Conservation (phyloP, 345 rosid species). For the Adansonia digitata region DNA sequence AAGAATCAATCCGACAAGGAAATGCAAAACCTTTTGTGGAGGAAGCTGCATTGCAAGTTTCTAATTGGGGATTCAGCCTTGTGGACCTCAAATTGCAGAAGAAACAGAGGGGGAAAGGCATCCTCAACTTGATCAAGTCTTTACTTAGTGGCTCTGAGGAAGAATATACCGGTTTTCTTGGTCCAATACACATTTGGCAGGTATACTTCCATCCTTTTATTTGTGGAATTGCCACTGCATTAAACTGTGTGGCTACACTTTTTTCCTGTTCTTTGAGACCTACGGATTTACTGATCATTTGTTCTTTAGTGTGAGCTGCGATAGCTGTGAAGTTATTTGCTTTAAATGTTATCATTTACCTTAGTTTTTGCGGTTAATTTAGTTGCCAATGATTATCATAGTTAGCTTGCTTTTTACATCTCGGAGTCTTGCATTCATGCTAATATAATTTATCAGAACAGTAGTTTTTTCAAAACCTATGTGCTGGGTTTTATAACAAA, state of each 20-base stretch:
- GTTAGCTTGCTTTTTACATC: neutral
- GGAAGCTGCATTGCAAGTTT: constrained; percentile 61
- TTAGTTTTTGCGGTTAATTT: neutral
- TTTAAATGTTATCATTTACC: neutral
- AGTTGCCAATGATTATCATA: neutral
- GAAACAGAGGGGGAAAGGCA: constrained; percentile 40
- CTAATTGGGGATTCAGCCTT: constrained; percentile 68
- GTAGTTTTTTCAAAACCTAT: neutral
- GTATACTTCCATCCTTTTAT: constrained; percentile 21
- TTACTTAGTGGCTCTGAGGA: constrained; percentile 32
- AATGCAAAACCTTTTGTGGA: constrained; percentile 56
- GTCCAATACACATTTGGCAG: constrained; percentile 66
- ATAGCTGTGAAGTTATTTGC: neutral
- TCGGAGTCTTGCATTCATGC: neutral
- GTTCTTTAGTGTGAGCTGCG: neutral
- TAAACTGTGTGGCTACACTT: neutral
- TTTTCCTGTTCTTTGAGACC: neutral
- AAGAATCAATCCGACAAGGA: constrained; percentile 63
- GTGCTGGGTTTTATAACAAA: neutral
- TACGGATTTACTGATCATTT: neutral
- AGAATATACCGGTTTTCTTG: constrained; percentile 57
- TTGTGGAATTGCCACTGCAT: neutral
- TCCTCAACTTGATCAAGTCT: constrained; percentile 34
- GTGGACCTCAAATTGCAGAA: constrained; percentile 54
- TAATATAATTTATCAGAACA: neutral